Evolutionary conservation across 345 rosid species (phyloP), one percentile per base, ranked within the genome.

Genomic region (Rhizophora apiculata): DNA sequence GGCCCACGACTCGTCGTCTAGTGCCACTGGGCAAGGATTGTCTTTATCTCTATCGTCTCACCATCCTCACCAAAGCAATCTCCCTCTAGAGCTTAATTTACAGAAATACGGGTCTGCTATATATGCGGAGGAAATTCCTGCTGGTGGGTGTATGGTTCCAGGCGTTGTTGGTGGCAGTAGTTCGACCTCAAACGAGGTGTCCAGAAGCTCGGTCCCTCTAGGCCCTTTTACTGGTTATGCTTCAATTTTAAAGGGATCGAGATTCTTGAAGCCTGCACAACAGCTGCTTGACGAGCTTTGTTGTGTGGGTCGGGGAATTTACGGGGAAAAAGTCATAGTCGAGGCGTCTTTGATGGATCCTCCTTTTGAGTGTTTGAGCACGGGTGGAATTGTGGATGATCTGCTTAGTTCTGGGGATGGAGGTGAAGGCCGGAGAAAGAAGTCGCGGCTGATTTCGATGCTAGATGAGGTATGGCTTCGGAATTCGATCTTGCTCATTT

Each of bases 261-360:
- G 87, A 68, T 93, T 93, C 73, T 74, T 93, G 84, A 91, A 82
- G 79, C 98, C 98, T 6, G 92, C 98, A 0, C 96, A 93, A 63
- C 85, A 81, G 77, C 81, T 93, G 68, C 86, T 93, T 37, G 96
- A 89, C 64, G 96, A 91, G 80, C 78, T 93, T 64, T 86, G 84
- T 71, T 88, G 85, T 63, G 91, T 86, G 13, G 96, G 91, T 59
- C 79, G 85, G 16, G 86, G 82, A 48, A 76, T 82, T 76, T 81
- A 78, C 60, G 56, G 70, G 61, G 96, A 91, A 20, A 88, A 83
- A 37, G 26, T 68, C 26, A 39, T 71, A 10, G 79, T 86, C 1
- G 91, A 86, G 72, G 80, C 80, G 15, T 76, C 88, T 59, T 60
- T 87, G 76, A 75, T 88, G 83, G 89, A 89, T 75, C 79, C 89